These are phyloP conservation scores for Galium porrigens DNA, from an alignment of 305 asterid species.

Conservation along the genomic window DNA sequence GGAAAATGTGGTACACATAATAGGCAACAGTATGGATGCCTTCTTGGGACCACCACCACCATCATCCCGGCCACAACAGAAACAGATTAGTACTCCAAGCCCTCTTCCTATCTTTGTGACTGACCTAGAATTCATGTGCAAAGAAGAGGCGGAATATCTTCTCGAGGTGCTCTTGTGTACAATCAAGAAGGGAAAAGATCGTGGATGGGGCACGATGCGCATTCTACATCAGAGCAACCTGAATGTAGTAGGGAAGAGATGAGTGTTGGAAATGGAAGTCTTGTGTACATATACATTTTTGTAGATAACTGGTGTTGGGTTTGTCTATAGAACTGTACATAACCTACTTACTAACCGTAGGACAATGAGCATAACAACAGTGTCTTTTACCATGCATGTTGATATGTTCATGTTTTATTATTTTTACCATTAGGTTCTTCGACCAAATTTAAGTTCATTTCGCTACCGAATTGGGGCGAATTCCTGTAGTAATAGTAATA, in stretches of 20 bases:
- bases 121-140: slow-evolving; percentile 35
- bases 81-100: slow-evolving; percentile 26
- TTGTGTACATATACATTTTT: background rate
- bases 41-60: slow-evolving; percentile 30
- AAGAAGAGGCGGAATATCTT: slow-evolving; percentile 51
- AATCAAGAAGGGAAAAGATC: slow-evolving; percentile 58
- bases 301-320: background rate
- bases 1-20: slow-evolving; percentile 59
- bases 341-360: no score
- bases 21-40: slow-evolving; percentile 58
- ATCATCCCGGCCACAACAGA: slow-evolving; percentile 31
- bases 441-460: no score
- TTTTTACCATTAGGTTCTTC: no score
- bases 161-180: slow-evolving; percentile 40
- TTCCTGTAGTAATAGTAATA: no score
- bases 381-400: no score
- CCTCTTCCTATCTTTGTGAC: slow-evolving; percentile 59
- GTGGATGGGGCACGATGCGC: slow-evolving; percentile 43
- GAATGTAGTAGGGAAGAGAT: slow-evolving; percentile 13
- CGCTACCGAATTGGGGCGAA: no score
- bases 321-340: background rate
- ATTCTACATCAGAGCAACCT: slow-evolving; percentile 56
- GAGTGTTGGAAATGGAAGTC: background rate
- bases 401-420: no score
- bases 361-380: no score